Evolutionary conservation across 116 monocot genomes (phyloP).

Genomic region (Cymodocea nodosa): DNA sequence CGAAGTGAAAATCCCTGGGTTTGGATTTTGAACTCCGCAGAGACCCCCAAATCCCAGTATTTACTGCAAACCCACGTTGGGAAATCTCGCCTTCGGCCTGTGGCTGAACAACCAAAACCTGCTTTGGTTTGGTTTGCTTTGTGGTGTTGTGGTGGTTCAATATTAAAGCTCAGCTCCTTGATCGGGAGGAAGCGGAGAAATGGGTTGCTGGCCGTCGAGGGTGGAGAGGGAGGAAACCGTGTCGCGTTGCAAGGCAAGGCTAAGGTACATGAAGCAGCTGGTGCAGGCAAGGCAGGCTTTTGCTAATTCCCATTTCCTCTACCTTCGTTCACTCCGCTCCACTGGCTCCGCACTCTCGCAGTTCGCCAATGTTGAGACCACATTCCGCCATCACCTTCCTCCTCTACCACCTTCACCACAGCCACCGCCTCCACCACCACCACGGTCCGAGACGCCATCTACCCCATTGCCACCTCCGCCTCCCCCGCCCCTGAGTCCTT

Average conservation of each 20-base stretch:
- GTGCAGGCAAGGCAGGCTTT: constrained; percentile 54
- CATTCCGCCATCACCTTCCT: constrained; percentile 6
- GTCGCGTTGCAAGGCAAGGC: constrained; percentile 66
- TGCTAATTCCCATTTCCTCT: constrained; percentile 51
- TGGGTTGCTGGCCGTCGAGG: constrained; percentile 36
- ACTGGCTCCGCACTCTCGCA: constrained; percentile 73
- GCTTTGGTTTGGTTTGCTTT: too few relatives aligned
- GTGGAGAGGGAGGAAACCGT: constrained; percentile 32
- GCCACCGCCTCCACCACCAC: constrained; percentile 8
- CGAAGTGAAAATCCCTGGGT: too few relatives aligned
- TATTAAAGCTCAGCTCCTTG: not conserved
- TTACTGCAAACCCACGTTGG: not conserved
- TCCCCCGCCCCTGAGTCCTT: constrained; percentile 35
- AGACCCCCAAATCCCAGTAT: not conserved
- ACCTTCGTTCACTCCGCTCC: constrained; percentile 70
- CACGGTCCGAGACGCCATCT: constrained; percentile 10
- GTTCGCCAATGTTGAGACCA: constrained; percentile 56
- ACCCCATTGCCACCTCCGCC: constrained; percentile 18
- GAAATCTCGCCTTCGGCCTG: not conserved
- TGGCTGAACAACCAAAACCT: not conserved
- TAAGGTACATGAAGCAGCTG: constrained; percentile 70
- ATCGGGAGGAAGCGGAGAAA: not conserved
- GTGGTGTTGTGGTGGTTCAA: not conserved
- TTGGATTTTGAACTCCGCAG: too few relatives aligned
- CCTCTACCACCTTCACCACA: constrained; percentile 14